Percentiles rank a stretch among this genome's conserved stretches.
These are phyloP conservation scores for Tulasnella sp. DNA, from an alignment of 768 basidiomycete species.

Conservation along the genomic window DNA sequence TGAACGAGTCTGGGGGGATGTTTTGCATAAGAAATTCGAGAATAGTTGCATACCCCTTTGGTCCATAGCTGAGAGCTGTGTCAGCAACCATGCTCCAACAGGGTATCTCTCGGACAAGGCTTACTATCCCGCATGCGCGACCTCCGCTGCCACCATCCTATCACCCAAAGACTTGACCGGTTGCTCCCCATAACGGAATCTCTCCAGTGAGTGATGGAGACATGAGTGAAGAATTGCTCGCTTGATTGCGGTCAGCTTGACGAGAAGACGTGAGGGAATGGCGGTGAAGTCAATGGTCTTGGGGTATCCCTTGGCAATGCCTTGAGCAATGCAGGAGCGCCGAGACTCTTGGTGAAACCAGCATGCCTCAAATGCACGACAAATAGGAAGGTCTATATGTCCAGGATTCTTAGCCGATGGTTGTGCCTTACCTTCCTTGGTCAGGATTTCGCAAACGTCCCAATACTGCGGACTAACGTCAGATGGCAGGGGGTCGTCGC, in stretches of 20 bases:
- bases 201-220: not conserved
- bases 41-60: not conserved
- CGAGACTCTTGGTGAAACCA: not conserved
- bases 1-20: not conserved
- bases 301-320: not conserved
- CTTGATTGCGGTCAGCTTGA: not conserved
- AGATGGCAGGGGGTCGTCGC: not conserved
- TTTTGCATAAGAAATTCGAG: not conserved
- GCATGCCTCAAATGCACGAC: not conserved
- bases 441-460: not conserved
- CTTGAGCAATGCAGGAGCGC: not conserved
- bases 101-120: not conserved
- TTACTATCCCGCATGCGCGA: not conserved
- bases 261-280: not conserved
- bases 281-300: not conserved
- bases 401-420: not conserved
- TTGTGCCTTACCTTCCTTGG: not conserved
- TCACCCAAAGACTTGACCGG: not conserved
- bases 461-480: not conserved
- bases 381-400: not conserved
- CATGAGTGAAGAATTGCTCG: not conserved
- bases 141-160: not conserved
- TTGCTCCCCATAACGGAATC: not conserved
- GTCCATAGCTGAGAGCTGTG: not conserved
- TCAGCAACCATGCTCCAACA: no score